A percentile compares a stretch with the other conserved stretches of the same genome.
Evolutionary conservation across 768 basidiomycete genomes (phyloP).

Genomic region (Leccinum aurantiacum): DNA sequence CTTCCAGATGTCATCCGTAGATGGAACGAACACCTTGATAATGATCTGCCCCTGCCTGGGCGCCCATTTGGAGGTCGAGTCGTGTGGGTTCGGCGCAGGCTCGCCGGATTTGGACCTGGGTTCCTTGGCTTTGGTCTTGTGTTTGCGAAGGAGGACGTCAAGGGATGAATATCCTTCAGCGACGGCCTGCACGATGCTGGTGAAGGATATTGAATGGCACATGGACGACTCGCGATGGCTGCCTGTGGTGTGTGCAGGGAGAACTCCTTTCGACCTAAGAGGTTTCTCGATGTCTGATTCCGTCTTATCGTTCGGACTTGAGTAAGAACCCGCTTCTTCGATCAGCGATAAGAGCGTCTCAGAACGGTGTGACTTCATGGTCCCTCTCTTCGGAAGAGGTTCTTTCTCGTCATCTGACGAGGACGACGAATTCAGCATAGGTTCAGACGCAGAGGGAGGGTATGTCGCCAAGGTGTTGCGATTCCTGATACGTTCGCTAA

Average conservation of each 20-base stretch:
- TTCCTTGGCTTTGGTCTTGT: conserved; percentile 6
- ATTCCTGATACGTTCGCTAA: neutral
- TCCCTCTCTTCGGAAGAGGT: conserved; percentile 3
- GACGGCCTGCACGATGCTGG: conserved; percentile 14
- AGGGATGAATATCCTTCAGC: conserved; percentile 16
- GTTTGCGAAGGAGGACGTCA: conserved; percentile 19
- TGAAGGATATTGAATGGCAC: conserved; percentile 17
- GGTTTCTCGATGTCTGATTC: neutral
- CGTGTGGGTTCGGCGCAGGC: neutral
- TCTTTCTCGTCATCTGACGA: conserved; percentile 9
- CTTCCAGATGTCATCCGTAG: conserved; percentile 42
- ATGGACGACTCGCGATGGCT: conserved; percentile 15
- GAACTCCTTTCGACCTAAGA: neutral
- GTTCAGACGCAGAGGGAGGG: conserved; percentile 15
- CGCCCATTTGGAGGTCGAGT: conserved; percentile 21
- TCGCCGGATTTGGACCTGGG: neutral
- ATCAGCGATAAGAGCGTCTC: conserved; percentile 14
- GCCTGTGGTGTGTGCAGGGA: neutral
- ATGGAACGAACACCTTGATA: conserved; percentile 41
- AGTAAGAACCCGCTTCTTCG: conserved; percentile 6
- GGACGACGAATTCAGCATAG: conserved; percentile 1
- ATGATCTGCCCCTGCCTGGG: conserved; percentile 36
- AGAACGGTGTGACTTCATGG: conserved; percentile 11
- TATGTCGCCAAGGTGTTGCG: neutral
- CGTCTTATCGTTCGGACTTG: neutral